Base-by-base conservation (phyloP, 208 protist species). In the Phytomonas sp. region DNA sequence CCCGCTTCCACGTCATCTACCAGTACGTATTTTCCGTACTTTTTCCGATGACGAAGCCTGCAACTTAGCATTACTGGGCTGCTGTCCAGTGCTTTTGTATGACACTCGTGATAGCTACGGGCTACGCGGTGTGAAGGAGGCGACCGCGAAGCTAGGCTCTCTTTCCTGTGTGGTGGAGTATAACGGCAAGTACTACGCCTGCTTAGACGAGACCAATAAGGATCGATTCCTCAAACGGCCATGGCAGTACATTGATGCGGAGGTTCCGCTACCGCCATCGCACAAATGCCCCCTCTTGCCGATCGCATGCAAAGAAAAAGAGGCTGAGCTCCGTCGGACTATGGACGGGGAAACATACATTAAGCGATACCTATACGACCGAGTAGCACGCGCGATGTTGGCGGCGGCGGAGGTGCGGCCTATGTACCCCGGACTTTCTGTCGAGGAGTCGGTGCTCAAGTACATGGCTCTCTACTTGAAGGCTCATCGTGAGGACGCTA, bases 61-160 rank as follows among this genome's bases (percentile, higher is more conserved):
- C 1, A 59, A 64, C 0, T 65, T 43, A n/a, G 91, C 86, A 67
- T 73, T 92, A 15, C 68, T 81, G 61, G 93, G 90, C 30, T 97
- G 89, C 82, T 97, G 93, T 68, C 93, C 93, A 4, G 93, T 97
- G 11, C 67, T 89, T n/a, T 77, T 97, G 37, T 95, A 92, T 78
- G 87, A 94, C 74, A 96, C 93, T 11, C 88, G 93, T 4, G 78
- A 93, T 56, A 71, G 70, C 20, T 75, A 63, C 31, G 93, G 93
- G 15, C 78, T 97, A 29, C 86, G 91, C 37, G 81, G 87, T 31
- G 83, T 89, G 6, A 37, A 83, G 30, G 87, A 97, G 78, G 89
- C 91, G 28, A 60, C 87, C 15, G 90, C 91, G 0, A 74, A 82
- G 67, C 74, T 78, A 43, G 93, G 93, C 51, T 80, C 80, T 26